Evolutionary conservation across 2,329 filamentous ascomycete species (phyloP).

Genomic region (Ophiobolus disseminans): DNA sequence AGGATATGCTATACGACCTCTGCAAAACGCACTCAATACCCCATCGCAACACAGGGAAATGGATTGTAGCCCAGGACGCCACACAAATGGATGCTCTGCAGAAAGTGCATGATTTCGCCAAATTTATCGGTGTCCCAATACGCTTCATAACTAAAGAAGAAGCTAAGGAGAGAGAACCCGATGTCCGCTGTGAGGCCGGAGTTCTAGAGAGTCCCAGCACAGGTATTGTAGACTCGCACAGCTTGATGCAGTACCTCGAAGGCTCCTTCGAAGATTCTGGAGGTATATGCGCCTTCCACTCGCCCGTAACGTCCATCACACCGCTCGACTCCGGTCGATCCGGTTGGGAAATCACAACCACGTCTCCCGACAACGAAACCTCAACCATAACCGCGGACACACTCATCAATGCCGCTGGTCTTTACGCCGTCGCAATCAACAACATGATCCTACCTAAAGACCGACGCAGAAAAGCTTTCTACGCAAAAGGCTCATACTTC

Average conservation of each 20-base stretch:
- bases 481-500: slow-evolving; percentile 96
- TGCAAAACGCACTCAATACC: slow-evolving; percentile 73
- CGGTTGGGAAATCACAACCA: slow-evolving; percentile 74
- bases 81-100: slow-evolving; percentile 71
- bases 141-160: slow-evolving; percentile 71
- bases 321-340: slow-evolving; percentile 59
- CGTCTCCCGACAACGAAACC: slow-evolving; percentile 48
- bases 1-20: slow-evolving; percentile 77
- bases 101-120: slow-evolving; percentile 62
- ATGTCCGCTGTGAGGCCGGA: slow-evolving; percentile 73
- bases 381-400: slow-evolving; percentile 74
- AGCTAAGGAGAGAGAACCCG: slow-evolving; percentile 71
- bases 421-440: slow-evolving; percentile 76
- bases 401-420: slow-evolving; percentile 84
- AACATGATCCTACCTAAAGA: slow-evolving; percentile 76
- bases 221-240: slow-evolving; percentile 89
- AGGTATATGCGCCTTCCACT: slow-evolving; percentile 75
- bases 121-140: slow-evolving; percentile 69
- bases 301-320: slow-evolving; percentile 67
- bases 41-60: slow-evolving; percentile 82
- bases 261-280: slow-evolving; percentile 79
- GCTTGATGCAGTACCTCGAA: slow-evolving; percentile 80
- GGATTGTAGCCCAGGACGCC: slow-evolving; percentile 87
- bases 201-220: slow-evolving; percentile 85
- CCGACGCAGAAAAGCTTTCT: slow-evolving; percentile 70